Conservation (phyloP, 1,284 basidiomycete genomes). For the Malassezia dermatis region DNA sequence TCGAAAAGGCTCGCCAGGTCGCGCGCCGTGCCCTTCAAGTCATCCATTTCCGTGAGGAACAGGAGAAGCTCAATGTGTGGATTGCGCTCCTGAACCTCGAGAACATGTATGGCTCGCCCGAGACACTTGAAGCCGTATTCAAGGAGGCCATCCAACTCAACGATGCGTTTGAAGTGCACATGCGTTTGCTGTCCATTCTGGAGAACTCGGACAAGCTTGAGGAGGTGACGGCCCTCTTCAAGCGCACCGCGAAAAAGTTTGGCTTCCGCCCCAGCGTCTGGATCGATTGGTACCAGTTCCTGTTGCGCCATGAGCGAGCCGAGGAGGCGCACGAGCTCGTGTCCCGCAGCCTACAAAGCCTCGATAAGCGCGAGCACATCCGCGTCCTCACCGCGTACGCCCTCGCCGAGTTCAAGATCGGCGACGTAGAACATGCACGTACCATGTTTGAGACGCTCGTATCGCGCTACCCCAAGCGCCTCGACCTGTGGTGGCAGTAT, state of each 20-base stretch:
- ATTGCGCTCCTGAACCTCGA: conserved; percentile 91
- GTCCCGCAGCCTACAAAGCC: conserved; percentile 75
- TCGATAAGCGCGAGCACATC: conserved; percentile 91
- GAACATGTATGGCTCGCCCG: conserved; percentile 69
- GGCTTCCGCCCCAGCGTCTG: conserved; percentile 80
- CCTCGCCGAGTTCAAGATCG: conserved; percentile 84
- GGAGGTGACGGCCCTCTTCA: conserved; percentile 31
- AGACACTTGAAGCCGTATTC: conserved; percentile 68
- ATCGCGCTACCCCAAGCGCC: conserved; percentile 81
- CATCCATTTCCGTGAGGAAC: conserved; percentile 91
- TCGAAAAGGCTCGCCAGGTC: conserved; percentile 82
- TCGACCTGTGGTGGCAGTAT: conserved; percentile 93
- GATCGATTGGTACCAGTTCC: conserved; percentile 70
- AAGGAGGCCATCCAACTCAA: conserved; percentile 81
- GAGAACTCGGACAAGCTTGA: conserved; percentile 64
- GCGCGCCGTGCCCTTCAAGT: conserved; percentile 71
- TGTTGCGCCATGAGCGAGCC: conserved; percentile 60
- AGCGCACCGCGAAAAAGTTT: conserved; percentile 66
- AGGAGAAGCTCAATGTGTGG: conserved; percentile 95
- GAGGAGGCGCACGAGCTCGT: conserved; percentile 77
- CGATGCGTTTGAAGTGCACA: conserved; percentile 79
- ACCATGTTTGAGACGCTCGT: conserved; percentile 95
- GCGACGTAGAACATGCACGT: conserved; percentile 83
- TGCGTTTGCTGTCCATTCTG: conserved; percentile 73
- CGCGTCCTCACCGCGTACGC: conserved; percentile 91